Percentiles rank a stretch among this genome's conserved stretches.
These are phyloP conservation scores for Thelonectria discophora DNA, from an alignment of 2,329 filamentous ascomycete genomes.

Conservation along the genomic window DNA sequence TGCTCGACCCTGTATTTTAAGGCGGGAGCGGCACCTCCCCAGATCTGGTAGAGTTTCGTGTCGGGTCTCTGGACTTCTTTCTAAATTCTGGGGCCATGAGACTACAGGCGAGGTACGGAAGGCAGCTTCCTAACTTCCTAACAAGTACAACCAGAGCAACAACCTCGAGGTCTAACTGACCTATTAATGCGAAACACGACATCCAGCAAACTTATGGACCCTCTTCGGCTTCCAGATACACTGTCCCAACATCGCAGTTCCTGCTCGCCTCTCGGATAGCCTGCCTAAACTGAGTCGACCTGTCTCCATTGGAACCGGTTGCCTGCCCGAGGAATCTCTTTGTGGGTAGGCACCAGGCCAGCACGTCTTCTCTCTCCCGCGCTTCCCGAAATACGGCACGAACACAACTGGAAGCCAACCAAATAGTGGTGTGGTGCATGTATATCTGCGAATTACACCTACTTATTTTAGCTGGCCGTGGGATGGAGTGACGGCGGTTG, in stretches of 20 bases:
- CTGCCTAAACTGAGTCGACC: not conserved
- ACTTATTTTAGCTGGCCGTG: slow-evolving; percentile 13
- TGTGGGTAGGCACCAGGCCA: slow-evolving; percentile 29
- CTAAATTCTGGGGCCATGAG: slow-evolving; percentile 1
- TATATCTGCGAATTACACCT: slow-evolving; percentile 5
- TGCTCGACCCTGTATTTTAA: slow-evolving; percentile 20
- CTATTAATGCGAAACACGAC: slow-evolving; percentile 15
- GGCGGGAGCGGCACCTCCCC: slow-evolving; percentile 14
- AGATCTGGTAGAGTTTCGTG: slow-evolving; percentile 15
- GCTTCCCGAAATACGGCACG: slow-evolving; percentile 11
- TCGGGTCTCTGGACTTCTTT: slow-evolving; percentile 9
- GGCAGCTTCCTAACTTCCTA: no score
- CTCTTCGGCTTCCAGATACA: not conserved
- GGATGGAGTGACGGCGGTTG: slow-evolving; percentile 37
- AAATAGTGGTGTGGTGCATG: slow-evolving; percentile 16
- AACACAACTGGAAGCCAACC: not conserved
- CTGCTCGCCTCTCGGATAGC: not conserved
- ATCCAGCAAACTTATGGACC: not conserved
- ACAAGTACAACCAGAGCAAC: not conserved
- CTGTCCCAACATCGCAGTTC: not conserved
- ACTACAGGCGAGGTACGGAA: not conserved
- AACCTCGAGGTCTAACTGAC: not conserved
- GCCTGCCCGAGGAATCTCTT: slow-evolving; percentile 17
- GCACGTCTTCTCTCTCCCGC: slow-evolving; percentile 3
- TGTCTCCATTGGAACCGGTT: slow-evolving; percentile 1